A percentile compares a stretch with the other conserved stretches of the same genome.
Conservation (phyloP, 2,329 filamentous ascomycete species). For the Pyrenophora tritici-repentis region DNA sequence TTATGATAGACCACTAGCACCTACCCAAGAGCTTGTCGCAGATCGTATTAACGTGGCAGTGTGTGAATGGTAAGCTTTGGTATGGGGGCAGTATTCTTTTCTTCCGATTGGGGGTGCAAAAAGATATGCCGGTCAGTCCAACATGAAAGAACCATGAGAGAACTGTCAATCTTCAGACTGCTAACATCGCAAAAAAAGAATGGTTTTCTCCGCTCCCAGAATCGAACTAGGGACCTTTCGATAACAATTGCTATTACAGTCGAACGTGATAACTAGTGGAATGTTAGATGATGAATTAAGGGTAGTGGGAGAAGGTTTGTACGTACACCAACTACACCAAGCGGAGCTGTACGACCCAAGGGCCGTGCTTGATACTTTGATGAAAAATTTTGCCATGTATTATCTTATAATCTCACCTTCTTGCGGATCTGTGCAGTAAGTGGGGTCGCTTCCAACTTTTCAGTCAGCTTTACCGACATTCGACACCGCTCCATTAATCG, state of each 20-base stretch:
- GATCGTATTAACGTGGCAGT: too few relatives aligned
- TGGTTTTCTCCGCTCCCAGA: constrained; percentile 42
- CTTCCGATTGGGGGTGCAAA: background rate
- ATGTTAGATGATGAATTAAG: background rate
- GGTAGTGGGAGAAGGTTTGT: background rate
- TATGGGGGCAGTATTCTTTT: too few relatives aligned
- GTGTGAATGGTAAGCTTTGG: too few relatives aligned
- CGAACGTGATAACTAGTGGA: constrained; percentile 39
- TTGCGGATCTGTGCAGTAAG: background rate
- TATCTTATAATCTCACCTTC: accelerated
- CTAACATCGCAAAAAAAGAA: constrained; percentile 11
- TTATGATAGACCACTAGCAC: background rate
- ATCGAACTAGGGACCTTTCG: constrained; percentile 43
- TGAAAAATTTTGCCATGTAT: background rate
- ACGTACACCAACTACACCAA: constrained; percentile 38
- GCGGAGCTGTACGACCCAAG: constrained; percentile 23
- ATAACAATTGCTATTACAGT: constrained; percentile 44
- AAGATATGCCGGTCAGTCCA: background rate
- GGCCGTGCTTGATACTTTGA: constrained; percentile 22
- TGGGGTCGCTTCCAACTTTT: background rate
- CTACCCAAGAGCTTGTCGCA: too few relatives aligned
- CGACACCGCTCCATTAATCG: background rate
- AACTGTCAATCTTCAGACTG: background rate
- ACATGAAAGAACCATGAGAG: background rate
- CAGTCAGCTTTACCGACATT: background rate